These are phyloP conservation scores for Paramecium tetraurelia DNA, from an alignment of 73 alveolate genomes.

Conservation along the genomic window DNA sequence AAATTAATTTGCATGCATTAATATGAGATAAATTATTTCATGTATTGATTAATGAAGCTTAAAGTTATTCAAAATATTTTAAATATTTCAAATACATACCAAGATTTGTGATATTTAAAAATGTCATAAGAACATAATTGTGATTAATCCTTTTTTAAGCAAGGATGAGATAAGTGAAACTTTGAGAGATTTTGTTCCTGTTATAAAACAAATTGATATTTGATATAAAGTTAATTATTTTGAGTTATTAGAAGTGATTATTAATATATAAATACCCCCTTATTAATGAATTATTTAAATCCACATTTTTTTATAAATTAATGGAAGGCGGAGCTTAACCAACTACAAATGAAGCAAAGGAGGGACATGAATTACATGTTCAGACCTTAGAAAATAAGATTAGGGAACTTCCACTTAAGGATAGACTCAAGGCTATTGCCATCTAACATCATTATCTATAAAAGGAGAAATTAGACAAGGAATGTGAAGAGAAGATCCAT, in stretches of 20 bases:
- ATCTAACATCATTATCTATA: conserved; percentile 29
- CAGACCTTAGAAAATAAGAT: conserved; percentile 16
- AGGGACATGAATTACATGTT: conserved; percentile 24
- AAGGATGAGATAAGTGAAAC: too few relatives aligned
- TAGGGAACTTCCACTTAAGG: conserved; percentile 57
- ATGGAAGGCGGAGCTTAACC: conserved; percentile 37
- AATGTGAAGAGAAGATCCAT: conserved; percentile 50
- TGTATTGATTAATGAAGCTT: too few relatives aligned
- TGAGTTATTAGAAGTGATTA: not conserved
- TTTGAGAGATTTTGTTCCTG: too few relatives aligned
- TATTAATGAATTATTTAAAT: not conserved
- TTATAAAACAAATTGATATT: too few relatives aligned
- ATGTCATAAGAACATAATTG: too few relatives aligned
- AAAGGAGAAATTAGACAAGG: conserved; percentile 52
- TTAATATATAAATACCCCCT: not conserved
- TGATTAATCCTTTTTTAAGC: too few relatives aligned
- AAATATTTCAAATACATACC: too few relatives aligned
- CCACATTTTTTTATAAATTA: conserved; percentile 2
- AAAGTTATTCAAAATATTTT: too few relatives aligned
- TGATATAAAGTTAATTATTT: not conserved
- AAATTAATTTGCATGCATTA: too few relatives aligned
- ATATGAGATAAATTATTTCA: too few relatives aligned
- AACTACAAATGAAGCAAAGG: not conserved
- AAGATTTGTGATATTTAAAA: too few relatives aligned
- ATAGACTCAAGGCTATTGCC: conserved; percentile 54